Conservation (phyloP, 768 basidiomycete genomes). For the Pulveroboletus sp. region DNA sequence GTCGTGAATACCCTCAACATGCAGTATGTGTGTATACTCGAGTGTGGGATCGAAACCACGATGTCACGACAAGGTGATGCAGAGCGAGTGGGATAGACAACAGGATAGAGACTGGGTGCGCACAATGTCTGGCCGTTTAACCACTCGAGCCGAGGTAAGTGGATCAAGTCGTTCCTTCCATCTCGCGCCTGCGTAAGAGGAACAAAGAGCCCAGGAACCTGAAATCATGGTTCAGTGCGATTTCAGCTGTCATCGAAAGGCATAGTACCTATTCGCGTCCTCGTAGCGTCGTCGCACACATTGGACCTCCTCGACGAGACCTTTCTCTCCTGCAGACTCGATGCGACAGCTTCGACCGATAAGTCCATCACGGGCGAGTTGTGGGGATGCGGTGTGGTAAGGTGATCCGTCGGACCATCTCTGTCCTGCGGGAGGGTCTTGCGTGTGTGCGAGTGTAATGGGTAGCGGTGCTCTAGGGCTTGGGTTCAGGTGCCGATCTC, state of each 20-base stretch:
- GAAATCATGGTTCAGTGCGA: slow-evolving; percentile 7
- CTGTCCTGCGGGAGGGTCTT: slow-evolving; percentile 1
- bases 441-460: not conserved
- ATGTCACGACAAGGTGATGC: not conserved
- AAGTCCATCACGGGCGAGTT: not conserved
- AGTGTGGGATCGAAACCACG: not conserved
- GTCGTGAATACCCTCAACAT: slow-evolving; percentile 3
- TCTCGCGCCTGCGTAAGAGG: slow-evolving; percentile 49
- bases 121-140: not conserved
- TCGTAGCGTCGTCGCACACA: slow-evolving; percentile 59
- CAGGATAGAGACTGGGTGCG: not conserved
- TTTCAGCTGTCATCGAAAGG: not conserved
- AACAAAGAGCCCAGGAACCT: slow-evolving; percentile 65
- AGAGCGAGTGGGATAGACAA: not conserved
- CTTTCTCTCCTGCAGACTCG: slow-evolving; percentile 8
- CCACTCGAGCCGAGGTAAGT: not conserved
- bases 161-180: slow-evolving; percentile 11
- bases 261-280: slow-evolving; percentile 56
- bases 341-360: not conserved
- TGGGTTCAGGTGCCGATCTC: slow-evolving; percentile 6
- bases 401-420: slow-evolving; percentile 5
- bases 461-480: not conserved
- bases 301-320: slow-evolving; percentile 36
- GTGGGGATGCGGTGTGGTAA: not conserved
- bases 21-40: slow-evolving; percentile 3